These are phyloP conservation scores for Asclepias syriaca DNA, from an alignment of 257 asterid genomes.

Conservation along the genomic window DNA sequence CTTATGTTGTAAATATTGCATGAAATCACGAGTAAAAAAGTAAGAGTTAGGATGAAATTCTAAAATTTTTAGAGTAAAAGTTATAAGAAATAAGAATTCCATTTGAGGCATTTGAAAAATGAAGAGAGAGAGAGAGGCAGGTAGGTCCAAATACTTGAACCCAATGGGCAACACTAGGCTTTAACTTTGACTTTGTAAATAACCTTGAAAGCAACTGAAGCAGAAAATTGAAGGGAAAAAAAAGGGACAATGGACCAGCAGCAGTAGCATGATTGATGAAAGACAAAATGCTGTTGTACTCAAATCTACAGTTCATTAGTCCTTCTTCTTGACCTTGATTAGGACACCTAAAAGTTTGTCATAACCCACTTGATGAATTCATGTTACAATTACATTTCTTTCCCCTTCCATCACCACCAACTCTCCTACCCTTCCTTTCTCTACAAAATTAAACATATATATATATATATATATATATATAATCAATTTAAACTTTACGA, in stretches of 20 bases:
- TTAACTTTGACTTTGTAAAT: constrained; percentile 4
- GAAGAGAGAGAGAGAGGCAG: background rate
- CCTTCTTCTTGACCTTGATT: background rate
- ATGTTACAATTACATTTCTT: background rate
- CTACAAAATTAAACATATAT: no score
- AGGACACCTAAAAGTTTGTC: background rate
- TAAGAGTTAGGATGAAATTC: no score
- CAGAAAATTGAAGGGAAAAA: background rate
- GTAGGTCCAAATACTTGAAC: background rate
- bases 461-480: no score
- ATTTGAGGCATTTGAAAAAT: no score
- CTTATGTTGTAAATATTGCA: no score
- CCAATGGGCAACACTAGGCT: background rate
- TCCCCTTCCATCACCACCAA: no score
- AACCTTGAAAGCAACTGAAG: constrained; percentile 3
- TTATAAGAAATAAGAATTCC: no score
- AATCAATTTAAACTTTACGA: no score
- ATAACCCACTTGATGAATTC: background rate
- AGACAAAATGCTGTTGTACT: background rate
- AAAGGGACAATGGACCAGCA: background rate
- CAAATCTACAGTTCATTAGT: background rate
- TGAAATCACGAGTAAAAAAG: no score
- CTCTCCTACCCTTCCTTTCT: no score
- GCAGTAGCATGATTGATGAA: background rate
- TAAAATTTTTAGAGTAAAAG: no score